Conservation (phyloP, 1,139 yeast genomes). For the Diutina siamensis region DNA sequence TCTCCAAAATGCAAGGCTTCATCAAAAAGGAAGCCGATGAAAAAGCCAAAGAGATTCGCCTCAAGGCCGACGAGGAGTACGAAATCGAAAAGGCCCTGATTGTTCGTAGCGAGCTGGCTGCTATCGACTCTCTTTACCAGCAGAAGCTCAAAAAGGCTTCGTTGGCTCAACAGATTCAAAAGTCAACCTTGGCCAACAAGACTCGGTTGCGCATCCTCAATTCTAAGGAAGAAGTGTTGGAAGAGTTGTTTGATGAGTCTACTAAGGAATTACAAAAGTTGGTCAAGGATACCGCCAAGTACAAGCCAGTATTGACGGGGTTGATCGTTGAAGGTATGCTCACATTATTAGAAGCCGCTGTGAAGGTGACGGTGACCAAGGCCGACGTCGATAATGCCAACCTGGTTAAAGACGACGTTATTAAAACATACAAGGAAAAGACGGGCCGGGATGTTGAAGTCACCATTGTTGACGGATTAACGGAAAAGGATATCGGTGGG, state of each 20-base stretch:
- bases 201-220: constrained; percentile 83
- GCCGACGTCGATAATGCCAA: constrained; percentile 54
- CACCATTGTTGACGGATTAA: constrained; percentile 46
- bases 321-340: constrained; percentile 77
- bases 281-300: constrained; percentile 36
- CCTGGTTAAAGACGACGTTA: constrained; percentile 51
- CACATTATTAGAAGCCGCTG: constrained; percentile 61
- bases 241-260: constrained; percentile 63
- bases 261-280: constrained; percentile 47
- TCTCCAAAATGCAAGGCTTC: constrained; percentile 96
- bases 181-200: constrained; percentile 91
- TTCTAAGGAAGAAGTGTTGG: constrained; percentile 75
- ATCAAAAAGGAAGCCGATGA: constrained; percentile 98
- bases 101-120: constrained; percentile 84
- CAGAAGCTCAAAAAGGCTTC: constrained; percentile 84
- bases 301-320: constrained; percentile 60
- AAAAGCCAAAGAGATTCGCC: constrained; percentile 89
- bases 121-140: constrained; percentile 73
- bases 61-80: constrained; percentile 97
- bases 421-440: constrained; percentile 49
- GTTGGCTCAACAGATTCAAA: constrained; percentile 88
- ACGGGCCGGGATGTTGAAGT: constrained; percentile 39
- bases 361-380: constrained; percentile 57
- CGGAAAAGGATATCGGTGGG: constrained; percentile 73
- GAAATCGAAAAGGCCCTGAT: constrained; percentile 94